Evolutionary conservation across 2,329 filamentous ascomycete species (phyloP).

Genomic region (Fusarium continuum): DNA sequence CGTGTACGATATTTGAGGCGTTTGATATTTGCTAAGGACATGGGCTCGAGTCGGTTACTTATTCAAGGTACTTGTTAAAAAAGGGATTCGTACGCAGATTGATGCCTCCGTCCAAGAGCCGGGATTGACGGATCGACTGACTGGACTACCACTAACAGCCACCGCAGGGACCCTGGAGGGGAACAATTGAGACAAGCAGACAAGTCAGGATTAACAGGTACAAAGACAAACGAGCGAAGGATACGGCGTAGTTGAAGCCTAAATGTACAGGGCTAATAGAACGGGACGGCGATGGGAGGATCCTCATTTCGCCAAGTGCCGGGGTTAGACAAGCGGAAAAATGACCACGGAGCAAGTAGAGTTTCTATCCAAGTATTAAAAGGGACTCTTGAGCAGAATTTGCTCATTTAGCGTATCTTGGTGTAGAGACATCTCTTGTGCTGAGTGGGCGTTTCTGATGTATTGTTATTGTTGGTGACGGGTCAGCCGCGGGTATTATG

Average conservation of each 20-base stretch:
- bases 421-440: conserved; percentile 2
- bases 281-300: conserved; percentile 27
- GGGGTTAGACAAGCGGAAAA: conserved; percentile 29
- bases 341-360: conserved; percentile 1
- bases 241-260: neutral
- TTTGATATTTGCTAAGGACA: conserved; percentile 1
- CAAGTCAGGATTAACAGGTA: conserved; percentile 30
- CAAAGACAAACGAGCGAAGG: conserved; percentile 1
- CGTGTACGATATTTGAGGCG: conserved; percentile 1
- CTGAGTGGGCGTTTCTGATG: conserved; percentile 8
- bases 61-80: conserved; percentile 1
- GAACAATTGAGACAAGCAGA: conserved; percentile 14
- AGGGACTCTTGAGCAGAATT: conserved; percentile 7
- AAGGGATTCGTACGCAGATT: conserved; percentile 14
- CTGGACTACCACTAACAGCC: conserved; percentile 25
- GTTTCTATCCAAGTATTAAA: conserved; percentile 17
- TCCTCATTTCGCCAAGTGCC: conserved; percentile 41
- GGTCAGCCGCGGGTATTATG: conserved; percentile 15
- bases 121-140: conserved; percentile 12
- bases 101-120: conserved; percentile 6
- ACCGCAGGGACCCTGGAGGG: conserved; percentile 17
- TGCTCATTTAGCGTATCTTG: conserved; percentile 21
- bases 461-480: conserved; percentile 28
- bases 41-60: conserved; percentile 1
- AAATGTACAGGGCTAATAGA: conserved; percentile 19